phyloP scores from a whole-genome alignment of 495 filamentous ascomycete species.

The Penicillium manginii region DNA sequence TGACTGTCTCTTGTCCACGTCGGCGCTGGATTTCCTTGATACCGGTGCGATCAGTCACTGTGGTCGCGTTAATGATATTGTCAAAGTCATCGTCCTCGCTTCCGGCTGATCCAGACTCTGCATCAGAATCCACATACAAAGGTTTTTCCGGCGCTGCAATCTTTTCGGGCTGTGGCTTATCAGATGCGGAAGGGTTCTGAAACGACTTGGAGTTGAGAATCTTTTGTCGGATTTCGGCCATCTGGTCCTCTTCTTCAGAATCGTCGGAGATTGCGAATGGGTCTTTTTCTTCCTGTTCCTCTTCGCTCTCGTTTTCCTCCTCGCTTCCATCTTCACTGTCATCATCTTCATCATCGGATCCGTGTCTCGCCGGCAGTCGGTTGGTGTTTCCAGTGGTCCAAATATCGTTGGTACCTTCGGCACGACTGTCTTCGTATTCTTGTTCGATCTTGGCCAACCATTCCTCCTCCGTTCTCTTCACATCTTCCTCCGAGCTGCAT shows the following conservation, averaged over 20 bases:
- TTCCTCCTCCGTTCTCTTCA: slow-evolving; percentile 81
- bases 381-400: slow-evolving; percentile 91
- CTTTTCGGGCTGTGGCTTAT: slow-evolving; percentile 57
- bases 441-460: slow-evolving; percentile 90
- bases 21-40: slow-evolving; percentile 62
- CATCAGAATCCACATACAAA: slow-evolving; percentile 65
- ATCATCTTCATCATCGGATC: slow-evolving; percentile 49
- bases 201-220: slow-evolving; percentile 88
- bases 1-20: slow-evolving; percentile 48
- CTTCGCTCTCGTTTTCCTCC: slow-evolving; percentile 52
- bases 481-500: slow-evolving; percentile 79
- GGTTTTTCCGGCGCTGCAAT: slow-evolving; percentile 52
- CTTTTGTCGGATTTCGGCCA: slow-evolving; percentile 85
- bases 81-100: slow-evolving; percentile 78
- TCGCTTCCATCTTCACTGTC: slow-evolving; percentile 59
- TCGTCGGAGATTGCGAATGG: slow-evolving; percentile 76
- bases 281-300: slow-evolving; percentile 55
- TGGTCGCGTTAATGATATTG: slow-evolving; percentile 87
- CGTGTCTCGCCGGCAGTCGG: slow-evolving; percentile 51
- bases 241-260: slow-evolving; percentile 82
- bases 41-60: slow-evolving; percentile 80
- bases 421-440: slow-evolving; percentile 83
- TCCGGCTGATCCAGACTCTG: slow-evolving; percentile 72
- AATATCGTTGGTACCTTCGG: slow-evolving; percentile 62
- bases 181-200: slow-evolving; percentile 59